Evolutionary conservation across 495 filamentous ascomycete genomes (phyloP), one percentile per base, ranked within the genome.

Genomic region (Acidomyces sp.): DNA sequence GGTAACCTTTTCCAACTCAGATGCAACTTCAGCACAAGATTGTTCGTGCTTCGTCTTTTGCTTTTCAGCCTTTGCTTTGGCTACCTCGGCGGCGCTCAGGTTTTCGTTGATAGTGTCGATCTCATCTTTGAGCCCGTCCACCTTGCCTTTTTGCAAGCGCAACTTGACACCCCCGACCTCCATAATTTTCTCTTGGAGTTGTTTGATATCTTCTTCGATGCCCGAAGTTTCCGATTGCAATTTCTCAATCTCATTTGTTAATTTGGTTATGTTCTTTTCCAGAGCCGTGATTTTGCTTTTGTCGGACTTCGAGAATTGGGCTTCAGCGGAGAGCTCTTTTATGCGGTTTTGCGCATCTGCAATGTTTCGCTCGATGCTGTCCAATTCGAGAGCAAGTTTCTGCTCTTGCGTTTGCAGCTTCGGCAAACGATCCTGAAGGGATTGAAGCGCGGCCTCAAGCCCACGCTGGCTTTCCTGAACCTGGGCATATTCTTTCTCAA

Each of bases 111-210:
- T 65, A 12, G 78, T 71, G 40, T 79, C 68, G 40, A 94, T 82
- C 56, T 93, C 82, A 55, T 88, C 82, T 57, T 86, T 90, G 44
- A 81, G 62, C 18, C 80, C 75, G 59, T 96, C 90, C n/a, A 97
- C 87, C 62, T 82, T 93, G 22, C 82, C 79, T 52, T 90, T 88
- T 55, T 96, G 88, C 18, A 77, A 72, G 32, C 90, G 77, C 7
- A 97, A 75, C 56, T 82, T 80, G 31, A 95, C 86, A 62, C 90
- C 90, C 45, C 90, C 90, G 39, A 92, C 77, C 61, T 94, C 80
- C 88, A 96, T 95, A 52, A 97, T 96, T 66, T 90, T 92, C 66
- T 83, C 79, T 58, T 96, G 87, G 15, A 97, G 68, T 1, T 64
- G 66, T 60, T 90, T 84, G 49, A 97, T 94, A 58, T 94, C 90